Evolutionary conservation across 805 yeast species (phyloP).

Genomic region (Teunomyces aglyptinius): DNA sequence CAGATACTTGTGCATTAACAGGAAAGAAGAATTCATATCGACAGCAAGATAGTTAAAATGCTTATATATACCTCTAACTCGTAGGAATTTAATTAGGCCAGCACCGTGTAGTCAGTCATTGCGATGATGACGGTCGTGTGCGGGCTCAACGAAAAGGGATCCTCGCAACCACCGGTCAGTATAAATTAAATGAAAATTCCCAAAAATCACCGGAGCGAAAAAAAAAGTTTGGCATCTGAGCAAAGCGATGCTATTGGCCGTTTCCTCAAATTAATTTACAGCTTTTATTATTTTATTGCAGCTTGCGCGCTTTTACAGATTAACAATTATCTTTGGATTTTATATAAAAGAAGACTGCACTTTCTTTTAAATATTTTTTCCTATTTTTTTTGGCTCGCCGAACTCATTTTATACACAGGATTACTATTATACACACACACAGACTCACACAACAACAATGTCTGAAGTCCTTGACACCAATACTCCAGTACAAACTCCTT

Average conservation of each 20-base stretch:
- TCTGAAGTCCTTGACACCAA: constrained; percentile 31
- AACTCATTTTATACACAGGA: constrained; percentile 3
- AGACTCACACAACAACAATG: constrained; percentile 13
- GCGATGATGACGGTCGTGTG: constrained; percentile 6
- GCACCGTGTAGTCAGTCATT: constrained; percentile 2
- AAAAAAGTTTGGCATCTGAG: constrained; percentile 4
- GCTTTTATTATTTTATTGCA: not conserved
- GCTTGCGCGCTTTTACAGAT: constrained; percentile 3
- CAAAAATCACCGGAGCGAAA: constrained; percentile 2
- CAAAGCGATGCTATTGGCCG: constrained; percentile 11
- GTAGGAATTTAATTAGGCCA: not conserved
- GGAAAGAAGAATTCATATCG: not conserved
- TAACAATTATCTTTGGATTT: not conserved
- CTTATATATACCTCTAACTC: not conserved
- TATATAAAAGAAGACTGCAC: constrained; percentile 9
- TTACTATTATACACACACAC: not conserved
- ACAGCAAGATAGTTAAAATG: not conserved
- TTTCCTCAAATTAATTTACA: constrained; percentile 3
- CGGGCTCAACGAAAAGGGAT: constrained; percentile 7
- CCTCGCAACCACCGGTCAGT: constrained; percentile 6
- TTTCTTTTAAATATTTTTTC: constrained; percentile 4
- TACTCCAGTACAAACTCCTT: constrained; percentile 41
- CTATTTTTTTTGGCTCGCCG: constrained; percentile 4
- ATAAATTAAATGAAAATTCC: constrained; percentile 10
- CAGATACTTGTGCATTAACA: not conserved